Percentiles rank a stretch among this genome's conserved stretches.
Conservation (phyloP, 2,329 filamentous ascomycete genomes). For the Diaporthe vexans region DNA sequence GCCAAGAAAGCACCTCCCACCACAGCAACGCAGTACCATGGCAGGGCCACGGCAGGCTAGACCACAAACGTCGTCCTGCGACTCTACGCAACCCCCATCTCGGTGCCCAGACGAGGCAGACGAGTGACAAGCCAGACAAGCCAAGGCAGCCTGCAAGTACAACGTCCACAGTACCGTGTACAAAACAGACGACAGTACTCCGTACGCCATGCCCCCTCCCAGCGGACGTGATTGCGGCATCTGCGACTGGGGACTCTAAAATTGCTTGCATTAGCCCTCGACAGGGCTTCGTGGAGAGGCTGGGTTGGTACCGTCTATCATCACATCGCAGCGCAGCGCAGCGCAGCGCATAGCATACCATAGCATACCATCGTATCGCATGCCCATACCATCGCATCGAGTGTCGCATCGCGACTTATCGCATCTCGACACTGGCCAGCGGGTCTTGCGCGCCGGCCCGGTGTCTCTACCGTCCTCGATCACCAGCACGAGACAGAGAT, state of each 20-base stretch:
- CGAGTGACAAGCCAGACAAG: no score
- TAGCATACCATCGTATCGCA: not conserved
- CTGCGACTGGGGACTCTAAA: conserved; percentile 30
- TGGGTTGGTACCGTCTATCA: not conserved
- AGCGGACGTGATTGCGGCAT: conserved; percentile 25
- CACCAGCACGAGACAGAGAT: not conserved
- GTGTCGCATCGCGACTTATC: not conserved
- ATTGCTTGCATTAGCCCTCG: conserved; percentile 33
- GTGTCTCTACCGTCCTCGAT: conserved; percentile 6
- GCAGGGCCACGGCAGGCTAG: not conserved
- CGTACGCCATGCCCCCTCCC: not conserved
- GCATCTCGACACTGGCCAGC: not conserved
- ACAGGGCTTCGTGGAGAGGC: conserved; percentile 24
- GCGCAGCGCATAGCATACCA: not conserved
- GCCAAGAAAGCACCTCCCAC: not conserved
- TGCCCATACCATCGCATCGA: not conserved
- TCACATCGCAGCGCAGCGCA: not conserved
- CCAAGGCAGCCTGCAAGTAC: not conserved
- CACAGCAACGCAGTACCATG: conserved; percentile 11
- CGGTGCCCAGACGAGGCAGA: not conserved
- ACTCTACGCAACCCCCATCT: not conserved
- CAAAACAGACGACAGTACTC: not conserved
- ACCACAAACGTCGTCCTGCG: not conserved
- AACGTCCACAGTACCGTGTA: conserved; percentile 6
- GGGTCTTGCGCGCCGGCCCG: not conserved